These are phyloP conservation scores for Meripilus lineatus DNA, from an alignment of 1,284 basidiomycete genomes.

Conservation along the genomic window DNA sequence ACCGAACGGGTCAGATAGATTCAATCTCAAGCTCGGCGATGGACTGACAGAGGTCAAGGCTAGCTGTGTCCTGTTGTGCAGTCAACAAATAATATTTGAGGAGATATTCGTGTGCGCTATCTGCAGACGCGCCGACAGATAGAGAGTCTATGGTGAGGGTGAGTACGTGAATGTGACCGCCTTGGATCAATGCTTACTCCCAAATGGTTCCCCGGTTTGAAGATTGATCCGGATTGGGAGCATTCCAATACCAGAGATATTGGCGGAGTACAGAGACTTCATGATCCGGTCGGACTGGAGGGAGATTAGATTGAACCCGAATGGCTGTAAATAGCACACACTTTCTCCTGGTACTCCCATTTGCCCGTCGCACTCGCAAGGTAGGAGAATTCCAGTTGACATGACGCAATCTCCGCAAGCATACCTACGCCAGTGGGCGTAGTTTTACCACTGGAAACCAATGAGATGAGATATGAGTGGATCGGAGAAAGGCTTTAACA, in stretches of 20 bases:
- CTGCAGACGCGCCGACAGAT: constrained; percentile 60
- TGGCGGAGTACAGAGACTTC: constrained; percentile 35
- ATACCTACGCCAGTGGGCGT: constrained; percentile 11
- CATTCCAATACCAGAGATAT: constrained; percentile 47
- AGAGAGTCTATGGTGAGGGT: constrained; percentile 6
- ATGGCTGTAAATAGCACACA: too few species aligned
- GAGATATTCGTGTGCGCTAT: constrained; percentile 73
- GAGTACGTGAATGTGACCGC: too few species aligned
- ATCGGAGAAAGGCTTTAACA: neutral
- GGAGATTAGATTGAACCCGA: too few species aligned
- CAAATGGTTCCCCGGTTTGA: constrained; percentile 31
- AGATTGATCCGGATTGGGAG: constrained; percentile 49
- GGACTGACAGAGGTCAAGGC: constrained; percentile 59
- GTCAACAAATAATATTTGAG: constrained; percentile 70
- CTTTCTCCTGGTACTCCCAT: constrained; percentile 44
- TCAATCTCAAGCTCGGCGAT: too few species aligned
- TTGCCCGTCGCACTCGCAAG: constrained; percentile 58
- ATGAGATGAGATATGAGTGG: neutral
- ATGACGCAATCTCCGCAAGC: constrained; percentile 46
- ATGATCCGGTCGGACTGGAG: constrained; percentile 45
- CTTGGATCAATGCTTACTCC: too few species aligned
- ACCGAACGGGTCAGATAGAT: too few species aligned
- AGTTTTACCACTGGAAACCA: constrained; percentile 8
- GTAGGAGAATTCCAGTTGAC: constrained; percentile 62
- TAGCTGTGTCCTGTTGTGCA: constrained; percentile 49